These are phyloP conservation scores for Gymnopilus dilepis DNA, from an alignment of 768 basidiomycete species.

Conservation along the genomic window DNA sequence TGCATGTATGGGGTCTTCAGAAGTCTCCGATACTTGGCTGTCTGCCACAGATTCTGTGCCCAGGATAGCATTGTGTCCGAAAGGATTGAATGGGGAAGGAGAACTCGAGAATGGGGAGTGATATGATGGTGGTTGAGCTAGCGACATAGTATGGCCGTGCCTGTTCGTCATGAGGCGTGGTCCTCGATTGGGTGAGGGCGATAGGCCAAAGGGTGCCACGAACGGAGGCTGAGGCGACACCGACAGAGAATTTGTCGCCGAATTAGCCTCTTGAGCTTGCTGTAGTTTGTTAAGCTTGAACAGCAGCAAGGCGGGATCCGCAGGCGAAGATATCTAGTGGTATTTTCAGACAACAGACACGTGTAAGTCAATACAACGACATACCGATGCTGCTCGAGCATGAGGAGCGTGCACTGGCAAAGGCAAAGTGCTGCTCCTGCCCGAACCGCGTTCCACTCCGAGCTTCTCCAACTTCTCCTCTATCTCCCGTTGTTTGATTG, in stretches of 20 bases:
- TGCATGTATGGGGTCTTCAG: slow-evolving; percentile 45
- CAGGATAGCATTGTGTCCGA: slow-evolving; percentile 60
- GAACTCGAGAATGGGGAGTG: slow-evolving; percentile 37
- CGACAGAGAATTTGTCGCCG: slow-evolving; percentile 57
- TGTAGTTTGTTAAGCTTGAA: slow-evolving; percentile 88
- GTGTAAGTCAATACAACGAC: slow-evolving; percentile 39
- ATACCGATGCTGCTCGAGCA: slow-evolving; percentile 82
- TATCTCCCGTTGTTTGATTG: slow-evolving; percentile 69
- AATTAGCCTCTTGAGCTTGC: slow-evolving; percentile 62
- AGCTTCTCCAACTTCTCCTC: slow-evolving; percentile 83
- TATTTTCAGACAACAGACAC: slow-evolving; percentile 24
- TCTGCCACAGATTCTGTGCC: slow-evolving; percentile 43
- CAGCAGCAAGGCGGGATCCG: slow-evolving; percentile 79
- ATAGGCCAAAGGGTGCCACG: slow-evolving; percentile 40
- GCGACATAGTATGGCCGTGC: slow-evolving; percentile 78
- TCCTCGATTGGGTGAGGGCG: slow-evolving; percentile 53
- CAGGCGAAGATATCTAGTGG: slow-evolving; percentile 84
- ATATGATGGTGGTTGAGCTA: slow-evolving; percentile 62
- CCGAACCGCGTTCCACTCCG: slow-evolving; percentile 73
- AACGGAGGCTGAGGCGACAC: slow-evolving; percentile 69
- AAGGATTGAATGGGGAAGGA: slow-evolving; percentile 61
- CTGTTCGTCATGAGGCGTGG: slow-evolving; percentile 50
- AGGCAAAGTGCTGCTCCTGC: slow-evolving; percentile 49
- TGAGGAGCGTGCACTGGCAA: slow-evolving; percentile 76
- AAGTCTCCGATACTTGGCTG: slow-evolving; percentile 20